Evolutionary conservation across 768 basidiomycete species (phyloP), one percentile per base, ranked within the genome.

Genomic region (Exsudoporus frostii): DNA sequence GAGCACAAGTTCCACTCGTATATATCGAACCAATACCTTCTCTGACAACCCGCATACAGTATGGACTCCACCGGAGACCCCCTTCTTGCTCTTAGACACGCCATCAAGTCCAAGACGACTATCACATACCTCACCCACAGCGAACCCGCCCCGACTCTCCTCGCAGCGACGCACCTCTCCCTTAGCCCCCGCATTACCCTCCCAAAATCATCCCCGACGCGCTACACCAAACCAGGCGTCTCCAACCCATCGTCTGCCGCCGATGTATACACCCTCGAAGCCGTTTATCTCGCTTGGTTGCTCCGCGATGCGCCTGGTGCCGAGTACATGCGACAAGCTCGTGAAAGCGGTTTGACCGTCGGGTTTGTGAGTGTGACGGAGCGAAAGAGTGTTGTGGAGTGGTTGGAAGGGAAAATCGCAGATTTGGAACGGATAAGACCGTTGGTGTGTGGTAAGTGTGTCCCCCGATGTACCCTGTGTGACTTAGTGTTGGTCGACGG

Each of bases 311-410:
- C 83, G 0, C 76, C 83, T 0, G 83, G 84, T 29, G 89, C 87
- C 15, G 92, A 95, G 58, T 98, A 98, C 72, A 84, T 96, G 82
- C 88, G 86, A 65, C 85, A 89, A 61, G 86, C 87, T 2, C 77
- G 90, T 50, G 88, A 89, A 63, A 78, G 78, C 39, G 88, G 90
- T 1, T 72, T 93, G 29, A 76, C 82, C 2, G 79, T 84, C 36
- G 86, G 87, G 0, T 82, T 92, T 66, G 91, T 98, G 36, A 85
- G 88, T 59, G 83, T 92, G 32, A 91, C 92, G 3, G 94, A 97
- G 71, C 76, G 94, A 56, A 92, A 90, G 73, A 78, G 77, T 41
- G 84, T 96, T 0, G 83, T 91, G 33, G 93, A 95, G 47, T 98
- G 89, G 84, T 66, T 98, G 40, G 83, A 88, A 61, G 85, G 89